Evolutionary conservation across 2,329 filamentous ascomycete species (phyloP), one percentile per base, ranked within the genome.

Genomic region (Sphaerulina populicola): DNA sequence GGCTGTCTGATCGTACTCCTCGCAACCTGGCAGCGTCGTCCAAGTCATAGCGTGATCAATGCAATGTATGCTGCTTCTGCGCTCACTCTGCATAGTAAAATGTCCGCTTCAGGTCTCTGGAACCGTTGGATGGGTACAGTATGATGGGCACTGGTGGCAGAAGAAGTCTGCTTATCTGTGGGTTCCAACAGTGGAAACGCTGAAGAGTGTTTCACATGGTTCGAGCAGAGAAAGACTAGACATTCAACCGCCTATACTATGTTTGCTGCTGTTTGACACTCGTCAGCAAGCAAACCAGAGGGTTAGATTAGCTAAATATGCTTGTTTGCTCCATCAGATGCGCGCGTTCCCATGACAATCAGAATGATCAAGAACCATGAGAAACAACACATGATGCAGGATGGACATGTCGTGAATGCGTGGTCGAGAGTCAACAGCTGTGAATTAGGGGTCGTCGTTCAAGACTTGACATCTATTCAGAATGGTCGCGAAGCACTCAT

Each of bases 391-490:
- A 7, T 35, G 6, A 10, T 35, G 31, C 31, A 35, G 6, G 12
- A 5, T 35, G 31, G 31, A n/a, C 10, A 35, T 35, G 8, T 35
- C 31, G 31, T 35, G 10, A 35, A 35, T 35, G 31, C 12, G 31
- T 11, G 12, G 31, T 12, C 4, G 10, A n/a, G 7, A 35, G 10
- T 35, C 12, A n/a, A 35, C 10, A 35, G 31, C 31, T 35, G 31
- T 40, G 37, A 40, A 40, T 23, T 14, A 42, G 27, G 15, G 12
- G 41, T 15, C 7, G 27, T 31, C 41, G 14, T n/a, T 31, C 12
- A n/a, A 15, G 30, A 12, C 21, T n/a, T 41, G 44, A 4, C 15
- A 41, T 27, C 40, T 40, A 49, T 40, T 46, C 49, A 42, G 29
- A 12, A 42, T 14, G 27, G 43, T 30, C 33, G 15, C n/a, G 15